A percentile compares a stretch with the other conserved stretches of the same genome.
Evolutionary conservation across 129 eudicot species (phyloP).

Genomic region (Artemisia annua): DNA sequence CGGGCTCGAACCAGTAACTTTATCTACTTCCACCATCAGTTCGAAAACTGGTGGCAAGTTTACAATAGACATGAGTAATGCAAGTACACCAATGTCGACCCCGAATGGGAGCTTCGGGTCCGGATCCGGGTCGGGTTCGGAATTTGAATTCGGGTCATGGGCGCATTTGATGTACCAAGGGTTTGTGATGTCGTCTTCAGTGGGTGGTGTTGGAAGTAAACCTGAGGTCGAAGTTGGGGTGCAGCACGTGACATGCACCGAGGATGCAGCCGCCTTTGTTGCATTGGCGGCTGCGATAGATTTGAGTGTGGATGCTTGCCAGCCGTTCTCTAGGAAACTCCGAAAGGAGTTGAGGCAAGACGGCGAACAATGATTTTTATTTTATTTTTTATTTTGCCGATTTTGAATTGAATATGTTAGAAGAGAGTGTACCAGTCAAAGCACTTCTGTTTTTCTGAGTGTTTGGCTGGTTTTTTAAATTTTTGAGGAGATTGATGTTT

Average conservation of each 20-base stretch:
- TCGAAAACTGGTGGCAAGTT: slow-evolving; percentile 71
- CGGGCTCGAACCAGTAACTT: slow-evolving; percentile 51
- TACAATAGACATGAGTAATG: slow-evolving; percentile 57
- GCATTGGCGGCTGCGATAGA: slow-evolving; percentile 94
- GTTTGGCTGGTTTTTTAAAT: slow-evolving; percentile 9
- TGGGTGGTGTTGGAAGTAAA: slow-evolving; percentile 56
- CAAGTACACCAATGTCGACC: slow-evolving; percentile 58
- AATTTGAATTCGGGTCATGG: slow-evolving; percentile 67
- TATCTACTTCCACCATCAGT: slow-evolving; percentile 50
- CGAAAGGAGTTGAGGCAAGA: slow-evolving; percentile 79
- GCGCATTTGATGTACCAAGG: slow-evolving; percentile 76
- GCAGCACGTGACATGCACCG: slow-evolving; percentile 88
- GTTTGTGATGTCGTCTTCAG: slow-evolving; percentile 92
- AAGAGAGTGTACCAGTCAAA: slow-evolving; percentile 30
- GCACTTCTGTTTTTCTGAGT: slow-evolving; percentile 10
- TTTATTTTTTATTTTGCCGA: neutral
- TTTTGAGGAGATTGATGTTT: slow-evolving; percentile 19
- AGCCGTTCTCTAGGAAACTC: slow-evolving; percentile 72
- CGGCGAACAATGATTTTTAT: slow-evolving; percentile 24
- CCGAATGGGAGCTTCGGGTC: slow-evolving; percentile 78
- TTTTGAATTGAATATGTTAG: slow-evolving; percentile 22
- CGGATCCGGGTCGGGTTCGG: slow-evolving; percentile 68
- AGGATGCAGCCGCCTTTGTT: slow-evolving; percentile 89
- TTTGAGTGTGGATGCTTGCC: slow-evolving; percentile 86
- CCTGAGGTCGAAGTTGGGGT: slow-evolving; percentile 90